Percentiles rank a stretch among this genome's conserved stretches.
These are phyloP conservation scores for Plectosphaerella cucumerina DNA, from an alignment of 2,329 filamentous ascomycete species.

Conservation along the genomic window DNA sequence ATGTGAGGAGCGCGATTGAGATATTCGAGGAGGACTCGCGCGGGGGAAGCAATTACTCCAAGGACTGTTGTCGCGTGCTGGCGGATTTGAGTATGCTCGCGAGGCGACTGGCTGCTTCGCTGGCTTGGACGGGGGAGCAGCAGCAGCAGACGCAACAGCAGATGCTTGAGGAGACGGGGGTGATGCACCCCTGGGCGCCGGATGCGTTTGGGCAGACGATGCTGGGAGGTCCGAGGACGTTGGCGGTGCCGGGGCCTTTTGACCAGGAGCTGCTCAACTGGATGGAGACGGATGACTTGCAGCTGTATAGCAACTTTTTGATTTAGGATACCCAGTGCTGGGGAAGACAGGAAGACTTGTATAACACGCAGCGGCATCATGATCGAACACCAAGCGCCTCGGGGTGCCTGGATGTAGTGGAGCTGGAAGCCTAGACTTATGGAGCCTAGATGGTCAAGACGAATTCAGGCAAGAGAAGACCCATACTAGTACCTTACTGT, in stretches of 20 bases:
- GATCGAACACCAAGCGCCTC: too few relatives aligned
- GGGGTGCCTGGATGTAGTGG: too few relatives aligned
- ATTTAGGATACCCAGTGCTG: background rate
- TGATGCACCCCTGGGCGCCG: background rate
- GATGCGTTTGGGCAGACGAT: background rate
- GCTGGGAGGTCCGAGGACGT: background rate
- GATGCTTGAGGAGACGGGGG: background rate
- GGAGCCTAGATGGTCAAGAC: too few relatives aligned
- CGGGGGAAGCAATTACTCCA: constrained; percentile 32
- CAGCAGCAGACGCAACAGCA: background rate
- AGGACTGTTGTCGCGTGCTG: constrained; percentile 32
- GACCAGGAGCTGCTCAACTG: constrained; percentile 31
- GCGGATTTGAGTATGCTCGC: constrained; percentile 32
- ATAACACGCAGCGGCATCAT: too few relatives aligned
- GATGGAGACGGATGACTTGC: constrained; percentile 26
- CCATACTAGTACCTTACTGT: too few relatives aligned
- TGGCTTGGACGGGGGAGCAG: constrained; percentile 2
- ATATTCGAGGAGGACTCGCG: constrained; percentile 34
- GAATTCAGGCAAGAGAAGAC: too few relatives aligned
- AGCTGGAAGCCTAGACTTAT: too few relatives aligned
- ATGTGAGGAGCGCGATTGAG: constrained; percentile 35
- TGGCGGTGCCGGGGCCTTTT: constrained; percentile 20
- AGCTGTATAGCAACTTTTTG: constrained; percentile 11
- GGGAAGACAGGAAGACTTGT: too few relatives aligned
- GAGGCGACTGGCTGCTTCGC: constrained; percentile 23